Percentiles rank a stretch among this genome's conserved stretches.
Evolutionary conservation across 2,329 filamentous ascomycete genomes (phyloP).

Genomic region (Penicillium aurantiogriseum): DNA sequence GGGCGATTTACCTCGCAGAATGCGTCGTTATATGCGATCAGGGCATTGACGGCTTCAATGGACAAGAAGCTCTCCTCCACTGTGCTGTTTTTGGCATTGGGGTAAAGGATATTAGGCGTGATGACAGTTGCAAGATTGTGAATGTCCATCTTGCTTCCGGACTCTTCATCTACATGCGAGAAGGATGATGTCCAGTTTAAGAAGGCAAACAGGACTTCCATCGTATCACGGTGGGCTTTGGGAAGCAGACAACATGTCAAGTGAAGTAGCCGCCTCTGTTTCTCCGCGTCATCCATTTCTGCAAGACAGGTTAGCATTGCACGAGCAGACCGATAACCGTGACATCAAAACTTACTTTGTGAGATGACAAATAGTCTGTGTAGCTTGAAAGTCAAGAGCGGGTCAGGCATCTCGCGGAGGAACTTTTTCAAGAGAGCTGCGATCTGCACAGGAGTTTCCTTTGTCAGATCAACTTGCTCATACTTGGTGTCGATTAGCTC

Average conservation of each 20-base stretch:
- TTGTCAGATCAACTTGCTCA: conserved; percentile 79
- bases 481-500: conserved; percentile 84
- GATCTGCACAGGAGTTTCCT: conserved; percentile 88
- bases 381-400: conserved; percentile 90
- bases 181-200: conserved; percentile 97
- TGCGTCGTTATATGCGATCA: conserved; percentile 90
- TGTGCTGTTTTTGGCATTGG: conserved; percentile 64
- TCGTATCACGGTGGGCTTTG: conserved; percentile 85
- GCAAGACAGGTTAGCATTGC: conserved; percentile 13
- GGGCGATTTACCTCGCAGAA: conserved; percentile 85
- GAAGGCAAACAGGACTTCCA: conserved; percentile 95
- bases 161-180: conserved; percentile 94
- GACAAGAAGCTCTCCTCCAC: conserved; percentile 89
- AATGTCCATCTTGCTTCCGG: conserved; percentile 97
- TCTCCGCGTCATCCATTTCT: conserved; percentile 77
- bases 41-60: conserved; percentile 85
- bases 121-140: conserved; percentile 97
- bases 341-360: conserved; percentile 59
- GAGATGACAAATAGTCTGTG: conserved; percentile 87
- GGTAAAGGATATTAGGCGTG: conserved; percentile 88
- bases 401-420: conserved; percentile 88
- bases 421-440: conserved; percentile 95
- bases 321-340: conserved; percentile 12
- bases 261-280: conserved; percentile 81
- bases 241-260: conserved; percentile 88